Evolutionary conservation across 2,329 filamentous ascomycete genomes (phyloP).

Genomic region (Paracamarosporium sp.): DNA sequence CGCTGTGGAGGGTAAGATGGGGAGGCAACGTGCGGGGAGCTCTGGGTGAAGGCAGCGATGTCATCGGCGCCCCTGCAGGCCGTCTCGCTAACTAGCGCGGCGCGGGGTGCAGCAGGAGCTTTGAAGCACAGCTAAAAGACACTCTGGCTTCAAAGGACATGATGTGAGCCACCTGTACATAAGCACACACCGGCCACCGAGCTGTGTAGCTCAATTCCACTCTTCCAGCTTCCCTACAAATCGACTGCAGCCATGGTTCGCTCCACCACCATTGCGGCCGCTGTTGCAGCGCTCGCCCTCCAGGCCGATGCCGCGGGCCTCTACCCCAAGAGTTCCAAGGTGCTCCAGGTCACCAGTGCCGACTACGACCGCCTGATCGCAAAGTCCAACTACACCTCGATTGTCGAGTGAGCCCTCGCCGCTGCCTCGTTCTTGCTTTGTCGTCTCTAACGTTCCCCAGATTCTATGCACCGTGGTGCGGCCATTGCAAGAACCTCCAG

Average conservation of each 20-base stretch:
- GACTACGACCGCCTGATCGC: conserved; percentile 84
- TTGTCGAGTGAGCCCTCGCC: conserved; percentile 48
- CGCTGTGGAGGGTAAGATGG: conserved; percentile 1
- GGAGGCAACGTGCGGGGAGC: conserved; percentile 3
- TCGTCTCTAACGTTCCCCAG: conserved; percentile 58
- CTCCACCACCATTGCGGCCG: conserved; percentile 52
- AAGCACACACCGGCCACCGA: conserved; percentile 14
- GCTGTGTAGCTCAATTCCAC: conserved; percentile 8
- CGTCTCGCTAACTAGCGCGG: conserved; percentile 20
- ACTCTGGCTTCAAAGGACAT: conserved; percentile 24
- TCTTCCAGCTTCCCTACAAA: conserved; percentile 5
- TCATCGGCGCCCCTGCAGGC: conserved; percentile 12
- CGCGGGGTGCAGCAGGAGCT: conserved; percentile 20
- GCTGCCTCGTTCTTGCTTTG: neutral
- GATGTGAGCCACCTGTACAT: conserved; percentile 26
- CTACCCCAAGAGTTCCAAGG: conserved; percentile 86
- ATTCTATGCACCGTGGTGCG: conserved; percentile 98
- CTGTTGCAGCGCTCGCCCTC: conserved; percentile 69
- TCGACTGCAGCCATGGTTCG: conserved; percentile 40
- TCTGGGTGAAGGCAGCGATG: conserved; percentile 1
- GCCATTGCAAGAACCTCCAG: conserved; percentile 95
- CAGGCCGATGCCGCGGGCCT: conserved; percentile 73
- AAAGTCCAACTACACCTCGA: conserved; percentile 83
- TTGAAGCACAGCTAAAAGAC: conserved; percentile 26
- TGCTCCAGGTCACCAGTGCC: conserved; percentile 80